Base-by-base conservation (phyloP, 176 grass and related monocot genomes). In the Hordeum marinum region DNA sequence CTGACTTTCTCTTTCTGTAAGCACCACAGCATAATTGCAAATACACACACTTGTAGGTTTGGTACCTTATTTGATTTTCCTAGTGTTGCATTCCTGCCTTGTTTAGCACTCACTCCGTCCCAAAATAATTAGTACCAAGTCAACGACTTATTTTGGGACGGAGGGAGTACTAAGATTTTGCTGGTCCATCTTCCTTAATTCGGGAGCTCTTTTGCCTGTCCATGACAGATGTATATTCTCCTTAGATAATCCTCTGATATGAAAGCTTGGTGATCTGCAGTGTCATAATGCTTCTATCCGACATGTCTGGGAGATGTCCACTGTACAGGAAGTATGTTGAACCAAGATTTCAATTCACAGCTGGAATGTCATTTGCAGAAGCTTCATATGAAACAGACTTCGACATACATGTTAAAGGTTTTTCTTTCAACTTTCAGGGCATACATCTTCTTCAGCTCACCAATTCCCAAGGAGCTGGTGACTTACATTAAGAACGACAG, bases 241-340 rank as follows among this genome's bases (percentile, higher is more conserved):
- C 67, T 46, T 6, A 59, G n/a, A 45, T 48, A 27, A 41, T 91
- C 34, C 48, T 76, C 62, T 92, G 17, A 89, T 84, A 57, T 58
- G 17, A 75, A 64, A 17, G 21, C 64, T 34, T 80, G 54, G 14
- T 74, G 86, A 78, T 75, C 63, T 95, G 83, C 93, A 98, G 96
- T 87, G 88, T 98, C 41, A 92, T 98, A 81, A 92, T 95, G 93
- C 84, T 98, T 78, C 91, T 98, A 14, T 98, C 96, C 1, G 96
- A 98, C 86, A 98, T 98, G 96, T 98, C 96, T 75, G 96, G 96
- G 86, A 94, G 96, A 83, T 94, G 91, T 89, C 96, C 96, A 4
- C 79, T 98, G 48, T 98, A 98, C 59, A 94, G 80, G 85, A 98
- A 98, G 96, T 95, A 91, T 45, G 93, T 88, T 84, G 71, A 63